Conservation (phyloP, 192 early-diverging fungal species). For the Funneliformis mosseae region DNA sequence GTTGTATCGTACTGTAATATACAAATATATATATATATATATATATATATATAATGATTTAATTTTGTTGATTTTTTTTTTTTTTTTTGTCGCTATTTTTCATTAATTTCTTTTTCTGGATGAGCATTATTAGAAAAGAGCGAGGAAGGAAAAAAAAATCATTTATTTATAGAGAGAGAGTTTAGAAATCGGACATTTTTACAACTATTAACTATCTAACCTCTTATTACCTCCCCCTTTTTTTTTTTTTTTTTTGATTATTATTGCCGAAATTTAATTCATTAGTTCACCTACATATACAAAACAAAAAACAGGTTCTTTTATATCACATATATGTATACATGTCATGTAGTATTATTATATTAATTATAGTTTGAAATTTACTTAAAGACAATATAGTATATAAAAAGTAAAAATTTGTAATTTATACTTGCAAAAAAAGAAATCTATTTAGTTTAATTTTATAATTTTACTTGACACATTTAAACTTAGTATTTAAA, state of each 20-base stretch:
- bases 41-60: not conserved
- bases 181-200: not conserved
- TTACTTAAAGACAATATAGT: not conserved
- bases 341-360: no score
- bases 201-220: not conserved
- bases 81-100: not conserved
- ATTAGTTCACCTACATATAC: not conserved
- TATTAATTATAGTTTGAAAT: not conserved
- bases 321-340: not conserved
- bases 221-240: not conserved
- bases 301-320: not conserved
- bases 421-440: not conserved
- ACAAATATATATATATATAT: not conserved
- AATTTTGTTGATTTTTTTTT: no score
- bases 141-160: not conserved
- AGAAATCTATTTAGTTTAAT: not conserved
- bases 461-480: not conserved
- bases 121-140: not conserved
- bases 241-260: not conserved
- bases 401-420: not conserved
- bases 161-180: not conserved
- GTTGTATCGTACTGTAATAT: constrained; percentile 15
- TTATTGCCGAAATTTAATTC: not conserved
- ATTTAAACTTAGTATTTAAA: not conserved
- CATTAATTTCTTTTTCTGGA: no score